These are phyloP conservation scores for Blastocladiella emersonii DNA, from an alignment of 371 early-diverging fungal species.

Conservation along the genomic window DNA sequence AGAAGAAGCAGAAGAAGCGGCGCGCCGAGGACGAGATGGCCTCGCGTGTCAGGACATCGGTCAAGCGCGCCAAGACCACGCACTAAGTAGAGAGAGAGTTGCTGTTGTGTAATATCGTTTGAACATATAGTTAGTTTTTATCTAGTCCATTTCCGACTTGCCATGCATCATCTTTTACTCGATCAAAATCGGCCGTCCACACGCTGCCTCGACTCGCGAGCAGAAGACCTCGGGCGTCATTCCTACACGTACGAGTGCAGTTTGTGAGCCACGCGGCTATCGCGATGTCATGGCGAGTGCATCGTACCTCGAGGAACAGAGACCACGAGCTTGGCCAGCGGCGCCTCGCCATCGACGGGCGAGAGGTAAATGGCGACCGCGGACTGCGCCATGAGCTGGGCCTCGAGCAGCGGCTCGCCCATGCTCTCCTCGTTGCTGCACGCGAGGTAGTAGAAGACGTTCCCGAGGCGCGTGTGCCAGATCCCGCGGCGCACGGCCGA, in stretches of 20 bases:
- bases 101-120: no score
- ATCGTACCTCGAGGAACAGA: not conserved
- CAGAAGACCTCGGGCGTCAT: no score
- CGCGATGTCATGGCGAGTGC: no score
- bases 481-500: not conserved
- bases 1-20: slow-evolving; percentile 6
- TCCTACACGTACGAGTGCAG: no score
- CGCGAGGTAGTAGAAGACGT: not conserved
- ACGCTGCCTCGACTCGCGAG: no score
- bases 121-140: no score
- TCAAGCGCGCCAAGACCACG: slow-evolving; percentile 4
- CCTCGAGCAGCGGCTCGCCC: not conserved
- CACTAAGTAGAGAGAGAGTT: no score
- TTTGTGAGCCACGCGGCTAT: no score
- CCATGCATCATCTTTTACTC: no score
- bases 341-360: not conserved
- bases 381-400: not conserved
- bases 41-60: not conserved
- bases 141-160: no score
- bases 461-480: not conserved
- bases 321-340: not conserved
- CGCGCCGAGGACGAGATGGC: not conserved
- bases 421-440: not conserved
- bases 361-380: not conserved
- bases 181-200: no score